Percentiles rank a stretch among this genome's conserved stretches.
These are phyloP conservation scores for Pyricularia grisea DNA, from an alignment of 2,329 filamentous ascomycete genomes.

Conservation along the genomic window DNA sequence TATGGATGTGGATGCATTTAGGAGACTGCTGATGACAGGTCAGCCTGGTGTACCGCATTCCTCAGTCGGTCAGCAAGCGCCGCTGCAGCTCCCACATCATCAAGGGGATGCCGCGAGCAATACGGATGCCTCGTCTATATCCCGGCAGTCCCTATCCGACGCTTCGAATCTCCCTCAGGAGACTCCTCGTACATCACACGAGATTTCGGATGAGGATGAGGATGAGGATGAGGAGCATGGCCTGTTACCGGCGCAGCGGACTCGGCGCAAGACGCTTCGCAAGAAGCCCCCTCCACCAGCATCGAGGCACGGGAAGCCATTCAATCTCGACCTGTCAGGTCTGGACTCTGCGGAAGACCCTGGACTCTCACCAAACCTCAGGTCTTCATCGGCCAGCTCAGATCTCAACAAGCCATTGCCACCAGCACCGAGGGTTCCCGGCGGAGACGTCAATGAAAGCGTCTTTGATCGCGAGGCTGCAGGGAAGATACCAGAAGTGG, in stretches of 20 bases:
- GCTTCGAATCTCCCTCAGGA: constrained; percentile 21
- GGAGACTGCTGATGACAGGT: constrained; percentile 66
- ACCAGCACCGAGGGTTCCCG: constrained; percentile 28
- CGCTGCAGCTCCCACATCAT: constrained; percentile 13
- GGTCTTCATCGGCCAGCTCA: constrained; percentile 22
- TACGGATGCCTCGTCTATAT: constrained; percentile 49
- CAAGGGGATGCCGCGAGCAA: constrained; percentile 35
- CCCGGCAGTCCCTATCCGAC: constrained; percentile 50
- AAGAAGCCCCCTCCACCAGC: constrained; percentile 65
- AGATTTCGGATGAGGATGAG: constrained; percentile 43
- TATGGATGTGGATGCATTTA: constrained; percentile 72
- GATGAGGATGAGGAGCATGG: constrained; percentile 33
- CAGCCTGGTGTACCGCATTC: constrained; percentile 31
- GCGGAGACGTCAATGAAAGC: constrained; percentile 38
- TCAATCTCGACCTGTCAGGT: constrained; percentile 36
- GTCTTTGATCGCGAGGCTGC: constrained; percentile 45
- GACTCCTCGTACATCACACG: constrained; percentile 49
- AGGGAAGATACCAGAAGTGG: constrained; percentile 38
- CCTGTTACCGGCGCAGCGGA: constrained; percentile 13
- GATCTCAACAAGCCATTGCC: constrained; percentile 57
- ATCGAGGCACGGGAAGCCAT: constrained; percentile 69
- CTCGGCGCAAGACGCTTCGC: constrained; percentile 18
- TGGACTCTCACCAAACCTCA: neutral
- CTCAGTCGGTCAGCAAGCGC: constrained; percentile 14
- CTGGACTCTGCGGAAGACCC: constrained; percentile 12